phyloP scores from a whole-genome alignment of 2,329 filamentous ascomycete genomes.

The Epichloe gansuensis region DNA sequence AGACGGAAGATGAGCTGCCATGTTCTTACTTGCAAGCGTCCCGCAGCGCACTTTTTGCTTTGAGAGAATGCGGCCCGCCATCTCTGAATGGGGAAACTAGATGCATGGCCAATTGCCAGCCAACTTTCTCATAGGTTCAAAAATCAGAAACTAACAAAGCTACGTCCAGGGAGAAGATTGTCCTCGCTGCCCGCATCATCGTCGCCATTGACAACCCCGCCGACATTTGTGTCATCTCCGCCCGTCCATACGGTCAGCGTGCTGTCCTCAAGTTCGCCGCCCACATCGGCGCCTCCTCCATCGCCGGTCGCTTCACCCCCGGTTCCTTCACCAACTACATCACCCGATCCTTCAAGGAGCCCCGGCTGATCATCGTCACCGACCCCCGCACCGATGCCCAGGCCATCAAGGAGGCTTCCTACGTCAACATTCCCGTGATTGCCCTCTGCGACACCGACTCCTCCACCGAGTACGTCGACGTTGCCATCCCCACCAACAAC shows the following conservation, averaged over 20 bases:
- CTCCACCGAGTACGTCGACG: conserved; percentile 97
- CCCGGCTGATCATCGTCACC: conserved; percentile 97
- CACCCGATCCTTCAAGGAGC: conserved; percentile 99
- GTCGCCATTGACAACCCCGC: conserved; percentile 98
- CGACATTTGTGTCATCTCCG: conserved; percentile 98
- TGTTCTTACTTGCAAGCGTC: not conserved
- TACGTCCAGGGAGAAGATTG: conserved; percentile 85
- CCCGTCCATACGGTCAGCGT: conserved; percentile 98
- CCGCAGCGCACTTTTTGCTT: not conserved
- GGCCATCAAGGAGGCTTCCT: conserved; percentile 99
- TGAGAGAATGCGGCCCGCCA: not conserved
- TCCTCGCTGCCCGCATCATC: conserved; percentile 97
- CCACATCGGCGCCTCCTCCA: conserved; percentile 95
- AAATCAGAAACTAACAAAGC: conserved; percentile 4
- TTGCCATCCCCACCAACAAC: conserved; percentile 99
- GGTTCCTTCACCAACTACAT: conserved; percentile 99
- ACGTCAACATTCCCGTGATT: conserved; percentile 99
- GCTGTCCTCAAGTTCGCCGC: conserved; percentile 99
- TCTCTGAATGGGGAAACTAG: no score
- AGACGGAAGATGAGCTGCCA: not conserved
- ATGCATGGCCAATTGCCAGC: not conserved
- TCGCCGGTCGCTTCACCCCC: conserved; percentile 98
- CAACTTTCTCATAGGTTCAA: not conserved
- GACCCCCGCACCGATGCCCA: conserved; percentile 99
- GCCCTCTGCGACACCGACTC: conserved; percentile 99